Evolutionary conservation across 1,284 basidiomycete genomes (phyloP).

Genomic region (Rugosomyces carneus): DNA sequence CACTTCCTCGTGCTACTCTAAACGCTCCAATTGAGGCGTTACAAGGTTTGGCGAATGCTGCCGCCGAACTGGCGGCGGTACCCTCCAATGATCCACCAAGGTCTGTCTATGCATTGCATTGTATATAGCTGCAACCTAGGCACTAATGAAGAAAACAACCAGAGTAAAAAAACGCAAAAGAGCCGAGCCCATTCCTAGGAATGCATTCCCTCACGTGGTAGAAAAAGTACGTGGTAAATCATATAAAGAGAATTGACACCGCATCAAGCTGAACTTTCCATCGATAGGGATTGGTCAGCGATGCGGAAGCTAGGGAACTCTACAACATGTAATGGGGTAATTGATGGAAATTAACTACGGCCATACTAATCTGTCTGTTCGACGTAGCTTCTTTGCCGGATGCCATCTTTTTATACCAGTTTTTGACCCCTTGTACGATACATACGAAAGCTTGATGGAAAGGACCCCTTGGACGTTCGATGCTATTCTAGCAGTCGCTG

Average conservation of each 20-base stretch:
- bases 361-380: conserved; percentile 25
- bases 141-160: conserved; percentile 11
- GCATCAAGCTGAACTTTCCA: conserved; percentile 5
- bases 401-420: conserved; percentile 93
- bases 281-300: conserved; percentile 66
- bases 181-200: conserved; percentile 81
- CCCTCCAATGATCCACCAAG: conserved; percentile 45
- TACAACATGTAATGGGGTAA: conserved; percentile 63
- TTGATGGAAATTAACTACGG: conserved; percentile 10
- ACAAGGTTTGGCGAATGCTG: conserved; percentile 88
- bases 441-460: conserved; percentile 84
- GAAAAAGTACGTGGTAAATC: conserved; percentile 52
- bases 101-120: conserved; percentile 25
- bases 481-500: conserved; percentile 84
- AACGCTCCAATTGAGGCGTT: conserved; percentile 91
- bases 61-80: conserved; percentile 83
- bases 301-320: conserved; percentile 72
- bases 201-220: conserved; percentile 78
- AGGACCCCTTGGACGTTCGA: conserved; percentile 92
- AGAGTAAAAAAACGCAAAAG: conserved; percentile 85
- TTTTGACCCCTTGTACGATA: conserved; percentile 87
- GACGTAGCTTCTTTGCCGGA: conserved; percentile 83
- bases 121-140: too few relatives aligned
- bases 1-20: conserved; percentile 71
- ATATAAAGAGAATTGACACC: too few relatives aligned